Evolutionary conservation across 2,329 filamentous ascomycete species (phyloP).

Genomic region (Scytalidium sp.): DNA sequence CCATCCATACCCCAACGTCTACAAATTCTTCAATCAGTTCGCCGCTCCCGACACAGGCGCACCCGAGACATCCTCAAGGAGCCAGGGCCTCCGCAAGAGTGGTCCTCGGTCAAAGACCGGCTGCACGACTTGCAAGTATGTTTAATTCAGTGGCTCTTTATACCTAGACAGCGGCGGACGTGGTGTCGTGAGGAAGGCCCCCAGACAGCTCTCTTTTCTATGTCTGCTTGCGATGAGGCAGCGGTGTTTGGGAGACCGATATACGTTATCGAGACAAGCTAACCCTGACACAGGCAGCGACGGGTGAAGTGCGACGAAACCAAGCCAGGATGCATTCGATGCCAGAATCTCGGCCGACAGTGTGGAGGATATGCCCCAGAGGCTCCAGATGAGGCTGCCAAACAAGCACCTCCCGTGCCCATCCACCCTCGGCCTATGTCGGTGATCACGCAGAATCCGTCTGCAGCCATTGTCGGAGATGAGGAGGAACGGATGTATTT

Average conservation of each 20-base stretch:
- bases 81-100: constrained; percentile 30
- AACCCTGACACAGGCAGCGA: constrained; percentile 20
- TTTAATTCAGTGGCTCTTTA: constrained; percentile 5
- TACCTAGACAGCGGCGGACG: neutral
- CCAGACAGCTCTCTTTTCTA: neutral
- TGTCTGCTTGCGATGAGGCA: neutral
- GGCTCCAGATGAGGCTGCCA: constrained; percentile 20
- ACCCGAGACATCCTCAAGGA: constrained; percentile 26
- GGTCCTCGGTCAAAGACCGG: constrained; percentile 29
- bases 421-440: constrained; percentile 28
- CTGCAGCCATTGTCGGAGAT: constrained; percentile 20
- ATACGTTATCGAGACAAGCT: neutral
- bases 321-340: constrained; percentile 28
- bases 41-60: constrained; percentile 26
- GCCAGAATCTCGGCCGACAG: constrained; percentile 28
- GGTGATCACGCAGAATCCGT: constrained; percentile 24
- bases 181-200: neutral
- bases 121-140: constrained; percentile 31
- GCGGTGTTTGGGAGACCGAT: neutral
- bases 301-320: constrained; percentile 32
- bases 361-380: constrained; percentile 30
- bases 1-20: constrained; percentile 30
- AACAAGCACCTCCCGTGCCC: constrained; percentile 19
- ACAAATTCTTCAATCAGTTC: constrained; percentile 31
- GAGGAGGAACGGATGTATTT: constrained; percentile 27